These are phyloP conservation scores for Cymbopogon flexuosus DNA, from an alignment of 202 grass and related monocot species.

Conservation along the genomic window DNA sequence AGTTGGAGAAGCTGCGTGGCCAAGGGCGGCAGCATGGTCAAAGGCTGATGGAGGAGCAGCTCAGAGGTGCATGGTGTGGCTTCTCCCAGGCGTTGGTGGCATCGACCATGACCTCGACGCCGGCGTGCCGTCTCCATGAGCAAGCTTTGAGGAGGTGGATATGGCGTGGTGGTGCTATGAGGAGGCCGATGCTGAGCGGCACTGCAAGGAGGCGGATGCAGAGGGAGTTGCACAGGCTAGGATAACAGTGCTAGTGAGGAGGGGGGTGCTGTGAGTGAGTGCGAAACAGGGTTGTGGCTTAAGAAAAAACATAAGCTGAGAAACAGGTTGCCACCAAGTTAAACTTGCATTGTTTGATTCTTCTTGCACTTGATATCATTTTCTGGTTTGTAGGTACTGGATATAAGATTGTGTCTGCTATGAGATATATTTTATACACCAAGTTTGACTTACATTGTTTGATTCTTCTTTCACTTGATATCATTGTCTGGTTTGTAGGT, in stretches of 20 bases:
- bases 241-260: no score
- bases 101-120: background rate
- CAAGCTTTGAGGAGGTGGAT: background rate
- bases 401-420: background rate
- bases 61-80: background rate
- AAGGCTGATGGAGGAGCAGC: background rate
- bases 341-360: background rate
- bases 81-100: background rate
- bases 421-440: background rate
- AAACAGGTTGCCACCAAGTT: background rate
- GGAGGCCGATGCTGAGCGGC: background rate
- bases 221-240: background rate
- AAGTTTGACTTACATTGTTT: background rate
- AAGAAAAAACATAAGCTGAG: background rate
- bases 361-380: constrained; percentile 19
- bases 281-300: no score
- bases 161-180: background rate
- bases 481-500: constrained; percentile 45
- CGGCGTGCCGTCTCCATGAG: background rate
- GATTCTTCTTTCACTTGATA: constrained; percentile 20
- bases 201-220: background rate
- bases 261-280: background rate
- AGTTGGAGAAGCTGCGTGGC: background rate
- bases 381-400: constrained; percentile 69
- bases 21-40: background rate